Percentiles rank a stretch among this genome's conserved stretches.
Conservation (phyloP, 2,329 filamentous ascomycete genomes). For the Aphanocladium album region DNA sequence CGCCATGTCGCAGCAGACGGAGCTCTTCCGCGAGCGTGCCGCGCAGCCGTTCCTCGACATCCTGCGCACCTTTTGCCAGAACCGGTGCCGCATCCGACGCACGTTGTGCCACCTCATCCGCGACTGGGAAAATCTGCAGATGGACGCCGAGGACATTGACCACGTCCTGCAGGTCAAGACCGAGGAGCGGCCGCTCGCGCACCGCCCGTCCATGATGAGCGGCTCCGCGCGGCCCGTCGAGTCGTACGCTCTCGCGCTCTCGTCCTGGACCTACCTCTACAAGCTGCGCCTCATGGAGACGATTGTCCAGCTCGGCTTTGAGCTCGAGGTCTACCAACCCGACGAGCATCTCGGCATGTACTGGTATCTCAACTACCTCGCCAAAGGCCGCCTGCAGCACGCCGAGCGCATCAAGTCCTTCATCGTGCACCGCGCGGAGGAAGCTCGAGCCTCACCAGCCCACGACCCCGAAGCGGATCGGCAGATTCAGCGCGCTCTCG, state of each 20-base stretch:
- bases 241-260: constrained; percentile 66
- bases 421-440: constrained; percentile 39
- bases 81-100: constrained; percentile 81
- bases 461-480: constrained; percentile 29
- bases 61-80: constrained; percentile 80
- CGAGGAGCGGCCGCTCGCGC: constrained; percentile 54
- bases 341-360: constrained; percentile 89
- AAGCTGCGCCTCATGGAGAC: constrained; percentile 86
- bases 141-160: constrained; percentile 75
- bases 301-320: constrained; percentile 88
- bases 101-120: constrained; percentile 79
- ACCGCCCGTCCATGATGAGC: constrained; percentile 29
- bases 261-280: constrained; percentile 84
- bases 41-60: constrained; percentile 76
- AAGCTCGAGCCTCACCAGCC: constrained; percentile 16
- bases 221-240: constrained; percentile 37
- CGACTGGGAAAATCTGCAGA: constrained; percentile 80
- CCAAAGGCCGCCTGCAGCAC: constrained; percentile 63
- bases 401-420: constrained; percentile 69
- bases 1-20: constrained; percentile 67
- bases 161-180: constrained; percentile 57
- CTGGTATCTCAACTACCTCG: constrained; percentile 75
- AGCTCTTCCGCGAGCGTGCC: constrained; percentile 57
- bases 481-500: constrained; percentile 44
- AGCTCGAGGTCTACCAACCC: constrained; percentile 81